Base-by-base conservation (phyloP, 768 basidiomycete genomes). In the Tephrocybe rancida region DNA sequence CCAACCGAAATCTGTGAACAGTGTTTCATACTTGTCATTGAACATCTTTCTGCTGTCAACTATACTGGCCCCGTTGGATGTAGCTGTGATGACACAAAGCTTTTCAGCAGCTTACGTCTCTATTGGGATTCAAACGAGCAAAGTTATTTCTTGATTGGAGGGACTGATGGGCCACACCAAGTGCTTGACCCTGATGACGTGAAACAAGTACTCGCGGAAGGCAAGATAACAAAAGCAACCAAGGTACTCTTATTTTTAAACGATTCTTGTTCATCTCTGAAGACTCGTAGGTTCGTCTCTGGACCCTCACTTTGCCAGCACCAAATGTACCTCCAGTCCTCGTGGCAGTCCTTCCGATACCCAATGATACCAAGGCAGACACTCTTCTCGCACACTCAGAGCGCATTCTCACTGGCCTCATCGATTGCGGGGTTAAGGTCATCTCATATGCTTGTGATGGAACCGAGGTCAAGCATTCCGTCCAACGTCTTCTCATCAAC, bases 381-480 rank as follows among this genome's bases (percentile, higher is more conserved):
- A 16, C 10, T 3, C 57, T 73, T 0, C 27, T 60, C 3, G 43
- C 1, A 2, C 49, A 58, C 29, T 52, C 57, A 9, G 1, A 44
- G 11, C 10, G 43, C 10, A 50, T 76, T n/a, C 26, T 75, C 0
- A 14, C 49, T 26, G 66, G 67, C 0, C 66, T 74, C 1, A 13
- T 70, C 2, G 42, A 61, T 16, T 44, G 29, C 1, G 39, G 54
- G 2, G 53, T 77, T 14, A 35, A 58, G 5, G 59, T 73, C 9
- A 48, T 71, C 2, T 73, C 72, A 8, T 69, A 69, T 34, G 62
- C 68, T 3, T 66, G 61, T 44, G 72, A 77, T 66, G 75, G 75
- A 0, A 72, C 73, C 0, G 63, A 66, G 48, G 52, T 61, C 1
- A 71, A 76, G 48, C 67, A 70, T 14, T 32, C 54, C 0, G 54